Evolutionary conservation across 345 rosid genomes (phyloP), one percentile per base, ranked within the genome.

Genomic region (Aurinia saxatilis): DNA sequence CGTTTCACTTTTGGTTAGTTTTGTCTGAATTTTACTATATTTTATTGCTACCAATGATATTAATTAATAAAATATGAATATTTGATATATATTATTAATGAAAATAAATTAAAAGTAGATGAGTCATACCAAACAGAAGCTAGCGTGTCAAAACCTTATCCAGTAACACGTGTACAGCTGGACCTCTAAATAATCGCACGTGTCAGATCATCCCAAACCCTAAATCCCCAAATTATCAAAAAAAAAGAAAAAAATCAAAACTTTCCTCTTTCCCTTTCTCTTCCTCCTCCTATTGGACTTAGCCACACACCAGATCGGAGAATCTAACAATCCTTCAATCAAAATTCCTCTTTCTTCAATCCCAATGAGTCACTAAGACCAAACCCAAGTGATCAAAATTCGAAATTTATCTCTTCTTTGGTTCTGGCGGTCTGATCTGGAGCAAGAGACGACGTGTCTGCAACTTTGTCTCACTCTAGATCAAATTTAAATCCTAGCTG

Each of bases 91-190:
- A 7, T 4, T 16, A 16, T 25, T 25, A 3, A 7, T 5, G 9
- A 16, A n/a, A 52, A 35, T 59, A 60, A 54, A 46, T 30, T n/a
- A n/a, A n/a, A 63, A 21, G 57, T 39, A 50, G 54, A 64, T 71
- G 75, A 71, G 70, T 64, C 70, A 71, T 61, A 71, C 60, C 59
- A 63, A 34, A 63, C 70, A 9, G 18, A 60, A 57, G 41, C 75
- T 41, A 63, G 47, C 75, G 75, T 71, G 75, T 71, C 75, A 79
- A 63, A 57, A 66, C 80, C 78, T 67, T 55, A 79, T 74, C 90
- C 90, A 82, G 71, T 75, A 60, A 64, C 57, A 71, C 81, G 52
- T 63, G 55, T 81, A 79, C 95, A 85, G 79, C 90, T 90, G 92
- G 87, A 79, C 11, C 45, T 66, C 78, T 72, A 74, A n/a, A 2